Percentiles rank a stretch among this genome's conserved stretches.
phyloP scores from a whole-genome alignment of 2,329 filamentous ascomycete species.

The Clarireedia hainanense region DNA sequence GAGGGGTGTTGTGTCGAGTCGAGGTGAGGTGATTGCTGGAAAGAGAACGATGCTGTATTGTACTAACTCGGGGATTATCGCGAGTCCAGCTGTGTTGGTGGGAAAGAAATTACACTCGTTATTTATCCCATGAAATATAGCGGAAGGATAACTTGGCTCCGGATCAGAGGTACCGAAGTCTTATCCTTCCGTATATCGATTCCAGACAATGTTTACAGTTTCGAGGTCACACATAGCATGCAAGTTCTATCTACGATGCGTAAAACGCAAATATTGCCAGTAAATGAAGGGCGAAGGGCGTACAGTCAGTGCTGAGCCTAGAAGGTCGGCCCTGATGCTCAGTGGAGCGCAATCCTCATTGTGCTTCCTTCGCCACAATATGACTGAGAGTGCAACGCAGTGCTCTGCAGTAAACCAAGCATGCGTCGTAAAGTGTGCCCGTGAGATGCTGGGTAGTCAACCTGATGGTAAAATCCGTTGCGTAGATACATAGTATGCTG shows the following conservation, averaged over 20 bases:
- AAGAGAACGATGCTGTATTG: background rate
- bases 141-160: conserved; percentile 2
- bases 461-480: too few relatives aligned
- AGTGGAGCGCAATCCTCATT: conserved; percentile 1
- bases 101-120: conserved; percentile 2
- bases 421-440: too few relatives aligned
- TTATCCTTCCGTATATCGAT: conserved; percentile 7
- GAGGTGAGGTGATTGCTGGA: background rate
- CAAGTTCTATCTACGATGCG: conserved; percentile 10
- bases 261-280: conserved; percentile 5
- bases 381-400: too few relatives aligned
- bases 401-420: too few relatives aligned
- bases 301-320: background rate
- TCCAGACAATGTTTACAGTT: conserved; percentile 9
- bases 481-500: too few relatives aligned
- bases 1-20: background rate
- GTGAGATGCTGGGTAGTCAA: too few relatives aligned
- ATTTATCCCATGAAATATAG: background rate
- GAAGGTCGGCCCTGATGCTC: background rate
- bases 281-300: background rate
- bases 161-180: conserved; percentile 3
- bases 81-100: background rate
- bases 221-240: conserved; percentile 7
- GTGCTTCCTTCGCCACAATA: background rate
- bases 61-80: background rate